Base-by-base conservation (phyloP, 805 yeast genomes). In the Yarrowia keelungensis region DNA sequence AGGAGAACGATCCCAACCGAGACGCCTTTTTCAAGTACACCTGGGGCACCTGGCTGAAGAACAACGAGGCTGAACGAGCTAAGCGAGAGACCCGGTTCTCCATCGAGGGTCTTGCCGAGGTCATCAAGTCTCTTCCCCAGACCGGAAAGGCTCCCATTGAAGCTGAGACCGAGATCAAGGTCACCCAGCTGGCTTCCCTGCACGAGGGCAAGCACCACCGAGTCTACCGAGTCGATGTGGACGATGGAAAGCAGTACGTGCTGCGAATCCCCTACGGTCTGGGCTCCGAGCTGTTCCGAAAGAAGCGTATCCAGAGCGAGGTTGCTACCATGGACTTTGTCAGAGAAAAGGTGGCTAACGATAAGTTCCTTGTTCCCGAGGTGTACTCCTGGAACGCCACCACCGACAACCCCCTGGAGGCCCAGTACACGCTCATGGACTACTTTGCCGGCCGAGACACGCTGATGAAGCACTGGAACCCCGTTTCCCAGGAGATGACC, bases 131-230 rank as follows among this genome's bases (percentile, higher is more conserved):
- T 2, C 47, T 62, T 0, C 59, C 59, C 19, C 1, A 42, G 43
- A 19, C 42, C 11, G 71, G 72, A 19, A 71, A 72, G 47, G 81
- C 85, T 39, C 80, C 84, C 2, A 75, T 73, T 50, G 78, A 80
- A 36, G 82, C 71, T 19, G 81, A 80, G 71, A 85, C 84, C 70
- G 80, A 80, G 35, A 76, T 86, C 41, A 78, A 81, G 65, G 82
- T 92, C 72, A 88, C 87, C 74, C 87, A 93, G 59, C 86, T 94
- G 76, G 86, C 91, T 70, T 89, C 96, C 68, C 84, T 92, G 70
- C 97, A 91, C 75, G 98, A 94, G 78, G 99, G 98, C 68, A 92
- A 91, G 79, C 97, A 92, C 76, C 94, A 94, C 80, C 85, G 97
- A 76, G 82, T 94, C 70, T 94, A 93, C 79, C 87, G 89, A 76